These are phyloP conservation scores for Tubosaeta sp. DNA, from an alignment of 768 basidiomycete genomes.

Conservation along the genomic window DNA sequence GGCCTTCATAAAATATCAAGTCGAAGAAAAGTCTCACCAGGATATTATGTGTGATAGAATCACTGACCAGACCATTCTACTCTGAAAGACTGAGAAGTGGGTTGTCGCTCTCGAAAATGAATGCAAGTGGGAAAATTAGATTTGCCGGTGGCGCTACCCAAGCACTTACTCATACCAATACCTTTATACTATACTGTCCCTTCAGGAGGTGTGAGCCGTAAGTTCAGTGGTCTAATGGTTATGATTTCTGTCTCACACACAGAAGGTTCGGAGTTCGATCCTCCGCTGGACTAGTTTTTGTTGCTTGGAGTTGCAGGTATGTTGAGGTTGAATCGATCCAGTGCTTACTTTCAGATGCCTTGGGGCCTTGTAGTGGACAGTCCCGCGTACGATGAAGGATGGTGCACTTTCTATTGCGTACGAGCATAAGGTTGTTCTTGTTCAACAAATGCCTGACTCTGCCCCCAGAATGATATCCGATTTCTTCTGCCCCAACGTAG, in stretches of 20 bases:
- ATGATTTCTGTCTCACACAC: slow-evolving; percentile 38
- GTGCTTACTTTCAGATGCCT: too few species aligned
- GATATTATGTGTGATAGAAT: too few species aligned
- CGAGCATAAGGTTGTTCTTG: neutral
- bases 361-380: too few species aligned
- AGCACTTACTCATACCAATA: too few species aligned
- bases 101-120: too few species aligned
- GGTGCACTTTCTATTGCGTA: slow-evolving; percentile 29
- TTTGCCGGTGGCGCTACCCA: neutral
- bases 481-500: slow-evolving; percentile 92
- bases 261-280: slow-evolving; percentile 37
- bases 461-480: slow-evolving; percentile 83
- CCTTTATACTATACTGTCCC: too few species aligned
- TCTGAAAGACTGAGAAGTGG: too few species aligned
- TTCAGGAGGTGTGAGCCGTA: neutral
- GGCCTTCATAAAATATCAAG: too few species aligned
- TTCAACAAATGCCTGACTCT: neutral
- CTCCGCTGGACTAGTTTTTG: slow-evolving; percentile 32
- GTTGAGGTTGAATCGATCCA: too few species aligned
- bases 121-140: too few species aligned
- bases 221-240: slow-evolving; percentile 37
- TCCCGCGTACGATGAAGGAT: slow-evolving; percentile 20
- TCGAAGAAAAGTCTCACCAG: too few species aligned
- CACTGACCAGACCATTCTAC: too few species aligned
- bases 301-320: neutral